These are phyloP conservation scores for Myxozyma geophila DNA, from an alignment of 805 yeast genomes.

Conservation along the genomic window DNA sequence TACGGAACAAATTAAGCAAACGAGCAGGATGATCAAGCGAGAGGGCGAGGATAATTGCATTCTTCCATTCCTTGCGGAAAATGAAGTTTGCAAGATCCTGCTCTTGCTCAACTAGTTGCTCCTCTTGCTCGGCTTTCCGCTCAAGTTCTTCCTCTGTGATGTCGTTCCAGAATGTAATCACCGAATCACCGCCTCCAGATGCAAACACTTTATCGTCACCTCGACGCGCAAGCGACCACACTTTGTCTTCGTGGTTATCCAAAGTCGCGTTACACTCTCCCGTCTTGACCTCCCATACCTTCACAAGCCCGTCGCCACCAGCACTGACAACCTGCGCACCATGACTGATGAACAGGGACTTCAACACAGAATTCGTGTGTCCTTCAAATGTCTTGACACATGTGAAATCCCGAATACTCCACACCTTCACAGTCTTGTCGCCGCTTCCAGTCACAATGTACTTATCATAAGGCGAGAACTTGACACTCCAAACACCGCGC, in stretches of 20 bases:
- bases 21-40: slow-evolving; percentile 89
- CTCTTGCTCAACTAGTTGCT: slow-evolving; percentile 79
- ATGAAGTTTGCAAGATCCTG: slow-evolving; percentile 82
- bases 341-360: slow-evolving; percentile 69
- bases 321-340: slow-evolving; percentile 69
- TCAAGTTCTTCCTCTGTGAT: slow-evolving; percentile 73
- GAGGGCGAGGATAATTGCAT: slow-evolving; percentile 84
- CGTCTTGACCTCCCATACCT: slow-evolving; percentile 79
- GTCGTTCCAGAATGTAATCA: slow-evolving; percentile 86
- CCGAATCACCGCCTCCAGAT: slow-evolving; percentile 95
- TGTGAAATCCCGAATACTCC: slow-evolving; percentile 80
- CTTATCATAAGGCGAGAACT: slow-evolving; percentile 80
- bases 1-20: slow-evolving; percentile 73
- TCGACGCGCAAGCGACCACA: slow-evolving; percentile 82
- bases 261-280: slow-evolving; percentile 84
- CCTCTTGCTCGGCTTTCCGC: slow-evolving; percentile 55
- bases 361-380: slow-evolving; percentile 88
- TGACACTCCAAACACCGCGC: slow-evolving; percentile 92
- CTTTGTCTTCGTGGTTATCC: slow-evolving; percentile 89
- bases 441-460: slow-evolving; percentile 84
- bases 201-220: slow-evolving; percentile 71
- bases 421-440: slow-evolving; percentile 84
- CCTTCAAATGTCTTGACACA: slow-evolving; percentile 89
- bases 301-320: slow-evolving; percentile 94
- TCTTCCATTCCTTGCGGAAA: slow-evolving; percentile 75